A percentile compares a stretch with the other conserved stretches of the same genome.
phyloP scores from a whole-genome alignment of 148 eudicot genomes.

The Nepenthes gracilis region DNA sequence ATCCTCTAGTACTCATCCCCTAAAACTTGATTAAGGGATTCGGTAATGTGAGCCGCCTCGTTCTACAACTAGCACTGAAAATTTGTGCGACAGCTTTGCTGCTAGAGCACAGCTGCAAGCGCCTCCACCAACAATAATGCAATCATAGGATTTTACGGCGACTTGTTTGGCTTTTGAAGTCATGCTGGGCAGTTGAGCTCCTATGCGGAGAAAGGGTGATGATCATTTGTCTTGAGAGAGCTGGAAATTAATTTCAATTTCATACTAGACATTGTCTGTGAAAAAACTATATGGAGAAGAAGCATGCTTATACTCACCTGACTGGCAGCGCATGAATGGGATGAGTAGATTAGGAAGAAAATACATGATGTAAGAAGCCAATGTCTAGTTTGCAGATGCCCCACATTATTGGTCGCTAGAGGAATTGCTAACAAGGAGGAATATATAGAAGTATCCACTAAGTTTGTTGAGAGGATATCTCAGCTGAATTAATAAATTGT shows the following conservation, averaged over 20 bases:
- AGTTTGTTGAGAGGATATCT: too few species aligned
- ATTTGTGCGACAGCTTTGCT: conserved; percentile 27
- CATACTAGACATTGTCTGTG: too few species aligned
- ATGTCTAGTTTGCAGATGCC: conserved; percentile 10
- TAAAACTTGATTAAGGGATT: conserved; percentile 18
- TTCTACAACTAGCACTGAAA: conserved; percentile 31
- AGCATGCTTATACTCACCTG: not conserved
- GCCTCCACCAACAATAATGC: conserved; percentile 38
- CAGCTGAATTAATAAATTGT: too few species aligned
- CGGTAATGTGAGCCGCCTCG: conserved; percentile 34
- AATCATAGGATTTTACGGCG: conserved; percentile 27
- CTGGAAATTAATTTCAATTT: too few species aligned
- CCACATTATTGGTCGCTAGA: conserved; percentile 6
- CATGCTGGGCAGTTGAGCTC: conserved; percentile 15
- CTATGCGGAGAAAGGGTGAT: not conserved
- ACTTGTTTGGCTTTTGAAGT: conserved; percentile 26
- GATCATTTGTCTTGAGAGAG: not conserved
- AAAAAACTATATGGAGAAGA: too few species aligned
- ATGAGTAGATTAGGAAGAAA: conserved; percentile 11
- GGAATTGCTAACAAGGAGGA: not conserved
- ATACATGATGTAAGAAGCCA: conserved; percentile 11
- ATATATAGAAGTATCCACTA: not conserved
- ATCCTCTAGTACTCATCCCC: conserved; percentile 43
- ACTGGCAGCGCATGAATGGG: conserved; percentile 7
- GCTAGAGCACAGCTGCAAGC: conserved; percentile 35